These are phyloP conservation scores for Rhinocladiella similis DNA, from an alignment of 2,329 filamentous ascomycete species.

Conservation along the genomic window DNA sequence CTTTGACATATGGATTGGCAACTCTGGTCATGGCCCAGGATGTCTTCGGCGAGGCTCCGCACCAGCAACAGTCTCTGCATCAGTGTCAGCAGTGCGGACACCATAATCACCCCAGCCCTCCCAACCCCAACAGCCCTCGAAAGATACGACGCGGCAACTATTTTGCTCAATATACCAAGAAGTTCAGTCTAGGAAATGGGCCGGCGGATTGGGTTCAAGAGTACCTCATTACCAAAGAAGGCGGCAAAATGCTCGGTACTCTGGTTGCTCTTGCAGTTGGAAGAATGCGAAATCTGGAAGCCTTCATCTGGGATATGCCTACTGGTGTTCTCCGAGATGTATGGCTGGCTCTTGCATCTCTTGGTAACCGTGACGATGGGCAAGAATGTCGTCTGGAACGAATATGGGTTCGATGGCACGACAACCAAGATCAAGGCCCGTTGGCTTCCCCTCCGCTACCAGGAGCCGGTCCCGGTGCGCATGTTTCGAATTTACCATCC, in stretches of 20 bases:
- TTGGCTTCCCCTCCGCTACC: constrained; percentile 36
- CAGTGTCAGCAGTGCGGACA: constrained; percentile 31
- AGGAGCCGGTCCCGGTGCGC: constrained; percentile 21
- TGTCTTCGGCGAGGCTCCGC: constrained; percentile 55
- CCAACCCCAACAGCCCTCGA: constrained; percentile 18
- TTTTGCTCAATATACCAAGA: constrained; percentile 75
- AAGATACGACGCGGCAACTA: constrained; percentile 63
- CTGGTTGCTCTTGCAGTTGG: constrained; percentile 76
- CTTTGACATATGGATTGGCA: constrained; percentile 77
- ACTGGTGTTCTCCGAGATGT: constrained; percentile 79
- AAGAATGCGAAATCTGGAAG: constrained; percentile 78
- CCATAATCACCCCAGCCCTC: constrained; percentile 34
- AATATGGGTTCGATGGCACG: constrained; percentile 81
- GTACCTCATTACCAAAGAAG: constrained; percentile 79
- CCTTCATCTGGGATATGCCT: constrained; percentile 87
- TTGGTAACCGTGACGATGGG: constrained; percentile 61
- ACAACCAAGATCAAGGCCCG: constrained; percentile 59
- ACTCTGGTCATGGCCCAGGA: constrained; percentile 75
- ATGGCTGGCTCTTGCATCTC: constrained; percentile 73
- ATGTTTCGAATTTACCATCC: constrained; percentile 23
- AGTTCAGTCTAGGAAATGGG: constrained; percentile 83
- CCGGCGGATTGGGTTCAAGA: constrained; percentile 76
- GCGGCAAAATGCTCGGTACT: constrained; percentile 85
- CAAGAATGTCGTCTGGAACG: constrained; percentile 68
- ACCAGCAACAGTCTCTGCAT: constrained; percentile 33